phyloP scores from a whole-genome alignment of 768 basidiomycete genomes.

The Suillus bovinus region DNA sequence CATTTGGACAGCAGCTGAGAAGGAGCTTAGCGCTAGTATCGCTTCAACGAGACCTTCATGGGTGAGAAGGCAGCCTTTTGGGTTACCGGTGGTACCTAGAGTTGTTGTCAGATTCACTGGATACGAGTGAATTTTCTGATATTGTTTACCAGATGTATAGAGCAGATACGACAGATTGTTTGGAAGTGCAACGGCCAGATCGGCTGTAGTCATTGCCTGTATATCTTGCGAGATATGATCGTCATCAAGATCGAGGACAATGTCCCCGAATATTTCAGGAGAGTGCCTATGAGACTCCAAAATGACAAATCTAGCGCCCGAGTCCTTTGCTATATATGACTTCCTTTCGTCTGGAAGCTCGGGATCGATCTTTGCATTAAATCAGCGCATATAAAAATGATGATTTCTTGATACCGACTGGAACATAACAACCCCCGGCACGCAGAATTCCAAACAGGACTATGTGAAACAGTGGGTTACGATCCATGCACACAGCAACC shows the following conservation, averaged over 20 bases:
- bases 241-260: conserved; percentile 23
- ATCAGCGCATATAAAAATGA: conserved; percentile 6
- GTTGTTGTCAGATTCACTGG: background rate
- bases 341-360: conserved; percentile 49
- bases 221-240: conserved; percentile 29
- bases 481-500: conserved; percentile 47
- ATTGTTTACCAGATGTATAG: conserved; percentile 47
- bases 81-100: conserved; percentile 50
- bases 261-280: conserved; percentile 20
- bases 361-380: conserved; percentile 45
- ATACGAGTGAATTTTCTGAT: background rate
- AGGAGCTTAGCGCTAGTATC: conserved; percentile 28
- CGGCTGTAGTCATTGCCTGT: conserved; percentile 25
- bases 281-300: conserved; percentile 24
- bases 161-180: conserved; percentile 44
- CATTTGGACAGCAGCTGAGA: conserved; percentile 24
- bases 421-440: conserved; percentile 53
- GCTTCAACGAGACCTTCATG: conserved; percentile 36
- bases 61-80: conserved; percentile 49
- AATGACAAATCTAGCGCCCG: conserved; percentile 42
- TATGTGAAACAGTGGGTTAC: conserved; percentile 43
- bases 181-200: conserved; percentile 30
- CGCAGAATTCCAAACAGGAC: conserved; percentile 45
- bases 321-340: conserved; percentile 44
- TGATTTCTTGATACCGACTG: conserved; percentile 33